phyloP scores from a whole-genome alignment of 768 basidiomycete genomes.

The Leccinum olivaceopallidum region DNA sequence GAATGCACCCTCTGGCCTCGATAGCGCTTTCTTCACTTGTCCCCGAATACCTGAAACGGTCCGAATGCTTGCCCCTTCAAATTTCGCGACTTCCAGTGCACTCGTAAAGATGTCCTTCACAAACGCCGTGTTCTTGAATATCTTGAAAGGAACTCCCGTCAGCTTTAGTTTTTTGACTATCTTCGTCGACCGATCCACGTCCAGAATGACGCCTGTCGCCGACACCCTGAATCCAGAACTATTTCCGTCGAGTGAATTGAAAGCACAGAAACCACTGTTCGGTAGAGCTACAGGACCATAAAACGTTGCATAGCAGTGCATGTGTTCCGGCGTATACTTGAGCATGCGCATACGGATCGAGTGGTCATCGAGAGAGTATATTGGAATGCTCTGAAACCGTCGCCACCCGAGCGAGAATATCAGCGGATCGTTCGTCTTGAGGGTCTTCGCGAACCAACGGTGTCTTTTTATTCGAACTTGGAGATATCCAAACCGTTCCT shows the following conservation, averaged over 20 bases:
- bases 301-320: conserved; percentile 99
- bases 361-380: conserved; percentile 97
- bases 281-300: conserved; percentile 91
- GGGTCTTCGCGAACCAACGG: conserved; percentile 86
- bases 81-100: conserved; percentile 95
- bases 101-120: conserved; percentile 96
- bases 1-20: conserved; percentile 95
- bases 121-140: conserved; percentile 99
- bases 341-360: conserved; percentile 98
- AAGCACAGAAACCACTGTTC: conserved; percentile 97
- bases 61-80: conserved; percentile 95
- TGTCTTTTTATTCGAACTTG: conserved; percentile 97
- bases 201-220: conserved; percentile 93
- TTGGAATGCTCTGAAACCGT: conserved; percentile 91
- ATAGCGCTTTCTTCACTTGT: conserved; percentile 92
- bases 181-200: conserved; percentile 88
- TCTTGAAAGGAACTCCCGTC: conserved; percentile 94
- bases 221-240: conserved; percentile 81
- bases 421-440: conserved; percentile 97
- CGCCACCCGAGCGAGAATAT: conserved; percentile 98
- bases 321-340: conserved; percentile 99
- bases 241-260: conserved; percentile 77
- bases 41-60: conserved; percentile 97
- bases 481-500: conserved; percentile 90
- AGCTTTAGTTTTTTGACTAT: conserved; percentile 99